Percentiles rank a stretch among this genome's conserved stretches.
Conservation (phyloP, 371 early-diverging fungal species). For the Polyrhizophydium stewartii region DNA sequence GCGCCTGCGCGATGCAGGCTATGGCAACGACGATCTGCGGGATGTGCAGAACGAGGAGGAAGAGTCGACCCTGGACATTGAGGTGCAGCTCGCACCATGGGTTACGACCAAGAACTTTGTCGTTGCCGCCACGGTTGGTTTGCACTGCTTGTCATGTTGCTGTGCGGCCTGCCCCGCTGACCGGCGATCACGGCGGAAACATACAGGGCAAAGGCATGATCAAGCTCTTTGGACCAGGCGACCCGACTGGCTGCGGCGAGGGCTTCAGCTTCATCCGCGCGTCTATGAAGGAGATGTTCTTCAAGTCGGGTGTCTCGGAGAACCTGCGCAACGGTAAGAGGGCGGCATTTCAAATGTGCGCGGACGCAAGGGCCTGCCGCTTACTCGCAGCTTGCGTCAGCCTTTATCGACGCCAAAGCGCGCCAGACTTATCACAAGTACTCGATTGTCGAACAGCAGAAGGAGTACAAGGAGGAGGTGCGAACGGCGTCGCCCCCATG, state of each 20-base stretch:
- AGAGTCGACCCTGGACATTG: slow-evolving; percentile 68
- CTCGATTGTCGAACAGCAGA: slow-evolving; percentile 93
- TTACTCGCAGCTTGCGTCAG: background rate
- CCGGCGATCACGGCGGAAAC: background rate
- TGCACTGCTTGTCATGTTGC: background rate
- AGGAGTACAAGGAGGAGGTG: slow-evolving; percentile 87
- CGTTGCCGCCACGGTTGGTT: slow-evolving; percentile 54
- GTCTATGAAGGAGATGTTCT: slow-evolving; percentile 95
- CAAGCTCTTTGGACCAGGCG: slow-evolving; percentile 91
- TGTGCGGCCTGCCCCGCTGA: background rate
- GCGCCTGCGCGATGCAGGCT: slow-evolving; percentile 92
- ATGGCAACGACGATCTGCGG: slow-evolving; percentile 63
- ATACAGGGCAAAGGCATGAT: slow-evolving; percentile 84
- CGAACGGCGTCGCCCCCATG: background rate
- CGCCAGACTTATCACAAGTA: slow-evolving; percentile 78
- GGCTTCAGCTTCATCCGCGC: slow-evolving; percentile 98
- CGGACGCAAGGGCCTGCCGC: background rate
- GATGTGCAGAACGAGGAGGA: slow-evolving; percentile 54
- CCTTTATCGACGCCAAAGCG: slow-evolving; percentile 54
- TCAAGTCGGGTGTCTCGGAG: slow-evolving; percentile 82
- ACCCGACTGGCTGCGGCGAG: slow-evolving; percentile 97
- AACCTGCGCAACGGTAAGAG: slow-evolving; percentile 53
- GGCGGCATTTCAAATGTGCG: too few relatives aligned
- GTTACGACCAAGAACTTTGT: slow-evolving; percentile 94
- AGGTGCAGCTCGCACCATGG: slow-evolving; percentile 97